phyloP scores from a whole-genome alignment of 2,329 filamentous ascomycete genomes.

The Phoma sp. region DNA sequence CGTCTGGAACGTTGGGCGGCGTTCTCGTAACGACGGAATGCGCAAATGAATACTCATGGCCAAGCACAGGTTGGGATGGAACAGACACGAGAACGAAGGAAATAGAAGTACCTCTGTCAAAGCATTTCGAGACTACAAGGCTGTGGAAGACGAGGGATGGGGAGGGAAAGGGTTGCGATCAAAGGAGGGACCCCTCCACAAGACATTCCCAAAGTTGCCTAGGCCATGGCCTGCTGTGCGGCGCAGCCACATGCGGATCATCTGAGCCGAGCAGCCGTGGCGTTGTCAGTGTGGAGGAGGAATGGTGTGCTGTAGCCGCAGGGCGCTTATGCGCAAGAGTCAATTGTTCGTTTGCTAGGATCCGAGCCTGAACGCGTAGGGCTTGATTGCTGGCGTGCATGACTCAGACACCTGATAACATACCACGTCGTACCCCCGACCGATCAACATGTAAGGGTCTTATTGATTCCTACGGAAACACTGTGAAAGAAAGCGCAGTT shows the following conservation, averaged over 20 bases:
- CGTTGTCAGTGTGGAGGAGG: neutral
- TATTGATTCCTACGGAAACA: no score
- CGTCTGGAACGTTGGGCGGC: conserved; percentile 12
- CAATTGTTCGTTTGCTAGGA: no score
- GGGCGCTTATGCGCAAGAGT: neutral
- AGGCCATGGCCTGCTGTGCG: neutral
- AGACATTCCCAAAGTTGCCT: neutral
- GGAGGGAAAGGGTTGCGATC: neutral
- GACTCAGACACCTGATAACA: no score
- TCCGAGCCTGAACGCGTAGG: no score
- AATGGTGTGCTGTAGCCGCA: neutral
- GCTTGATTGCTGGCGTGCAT: no score
- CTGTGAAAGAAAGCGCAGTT: no score
- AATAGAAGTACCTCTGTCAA: neutral
- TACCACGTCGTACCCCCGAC: no score
- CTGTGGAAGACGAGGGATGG: neutral
- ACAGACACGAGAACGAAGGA: neutral
- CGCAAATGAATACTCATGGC: conserved; percentile 16
- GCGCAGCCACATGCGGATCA: conserved; percentile 1
- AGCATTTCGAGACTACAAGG: conserved; percentile 1
- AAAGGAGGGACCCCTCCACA: conserved; percentile 9
- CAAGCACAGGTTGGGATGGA: neutral
- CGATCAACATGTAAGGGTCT: no score
- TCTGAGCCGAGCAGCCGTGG: neutral
- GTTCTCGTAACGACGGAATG: conserved; percentile 13